Evolutionary conservation across 2,329 filamentous ascomycete species (phyloP).

Genomic region (Dryadomyces sulphureus): DNA sequence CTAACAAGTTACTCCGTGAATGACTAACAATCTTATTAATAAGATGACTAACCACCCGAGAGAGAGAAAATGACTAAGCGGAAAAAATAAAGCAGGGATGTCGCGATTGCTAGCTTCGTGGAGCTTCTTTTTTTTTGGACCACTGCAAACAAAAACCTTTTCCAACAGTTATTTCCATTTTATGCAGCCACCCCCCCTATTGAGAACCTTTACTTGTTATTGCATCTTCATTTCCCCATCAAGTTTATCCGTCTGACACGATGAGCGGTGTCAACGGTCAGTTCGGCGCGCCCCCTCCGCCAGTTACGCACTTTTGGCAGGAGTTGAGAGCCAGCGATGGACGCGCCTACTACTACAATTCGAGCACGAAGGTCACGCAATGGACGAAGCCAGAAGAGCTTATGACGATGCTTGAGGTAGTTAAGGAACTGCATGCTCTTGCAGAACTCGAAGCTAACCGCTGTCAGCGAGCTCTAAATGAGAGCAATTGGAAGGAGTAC

Average conservation of each 20-base stretch:
- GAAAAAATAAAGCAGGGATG: neutral
- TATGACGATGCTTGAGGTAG: constrained; percentile 69
- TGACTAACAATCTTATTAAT: no score
- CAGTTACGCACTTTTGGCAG: constrained; percentile 47
- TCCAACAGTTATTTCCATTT: neutral
- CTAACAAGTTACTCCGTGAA: no score
- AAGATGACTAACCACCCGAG: no score
- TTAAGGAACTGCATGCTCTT: neutral
- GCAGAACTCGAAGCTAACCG: neutral
- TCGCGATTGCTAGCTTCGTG: neutral
- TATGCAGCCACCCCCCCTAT: neutral
- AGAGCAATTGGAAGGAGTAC: constrained; percentile 88
- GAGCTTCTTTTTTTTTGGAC: neutral
- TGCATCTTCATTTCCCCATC: neutral
- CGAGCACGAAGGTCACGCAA: constrained; percentile 71
- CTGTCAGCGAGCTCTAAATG: constrained; percentile 57
- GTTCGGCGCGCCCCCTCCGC: constrained; percentile 28
- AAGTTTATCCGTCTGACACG: neutral
- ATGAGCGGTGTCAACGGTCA: constrained; percentile 45
- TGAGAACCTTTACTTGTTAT: neutral
- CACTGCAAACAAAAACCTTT: neutral
- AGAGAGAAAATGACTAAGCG: neutral
- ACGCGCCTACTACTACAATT: constrained; percentile 82
- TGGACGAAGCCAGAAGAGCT: constrained; percentile 90
- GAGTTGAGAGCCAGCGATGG: constrained; percentile 72